Evolutionary conservation across 257 asterid genomes (phyloP), one percentile per base, ranked within the genome.

Genomic region (Striga asiatica): DNA sequence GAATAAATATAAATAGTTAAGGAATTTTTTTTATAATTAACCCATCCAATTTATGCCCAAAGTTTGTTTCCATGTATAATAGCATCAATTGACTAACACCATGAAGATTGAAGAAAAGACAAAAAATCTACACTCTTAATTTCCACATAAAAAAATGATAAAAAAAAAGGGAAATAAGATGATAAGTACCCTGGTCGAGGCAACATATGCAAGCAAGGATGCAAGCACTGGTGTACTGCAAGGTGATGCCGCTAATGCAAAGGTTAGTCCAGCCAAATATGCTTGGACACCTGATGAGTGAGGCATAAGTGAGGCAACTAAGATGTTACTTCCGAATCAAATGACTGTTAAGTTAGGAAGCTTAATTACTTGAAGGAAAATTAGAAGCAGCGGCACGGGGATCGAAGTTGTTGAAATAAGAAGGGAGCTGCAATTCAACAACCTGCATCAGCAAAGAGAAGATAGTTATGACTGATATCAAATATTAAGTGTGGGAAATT

Each of bases 241-340:
- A 31, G 96, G 98, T 5, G 96, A 89, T 64, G 98, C 98, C 64
- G 98, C 98, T 68, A 89, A 75, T 67, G 98, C 98, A 78, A 89
- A 89, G 56, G 96, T 83, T 46, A 89, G 95, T 32, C 98, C 96
- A 10, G 95, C 98, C 79, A 89, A 75, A 72, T 89, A 89, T 31
- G 95, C 95, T 75, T 89, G 98, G 25, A 84, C 93, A 66, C 96
- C 96, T 89, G 74, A 50, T 35, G 34, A 56, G 14, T 48, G 32
- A 69, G 28, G 19, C 25, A 17, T 17, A 31, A 20, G 28, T 14
- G 22, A 54, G 58, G 22, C 48, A 38, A 54, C 34, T 17, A 60
- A 27, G 14, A 35, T 12, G 20, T 8, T 6, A 8, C 34, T 31
- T 42, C 5, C 19, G 35, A 19, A 28, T 38, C 10, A 35, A 48